Evolutionary conservation across 371 early-diverging fungal genomes (phyloP), one percentile per base, ranked within the genome.

Genomic region (Phascolomyces articulosus): DNA sequence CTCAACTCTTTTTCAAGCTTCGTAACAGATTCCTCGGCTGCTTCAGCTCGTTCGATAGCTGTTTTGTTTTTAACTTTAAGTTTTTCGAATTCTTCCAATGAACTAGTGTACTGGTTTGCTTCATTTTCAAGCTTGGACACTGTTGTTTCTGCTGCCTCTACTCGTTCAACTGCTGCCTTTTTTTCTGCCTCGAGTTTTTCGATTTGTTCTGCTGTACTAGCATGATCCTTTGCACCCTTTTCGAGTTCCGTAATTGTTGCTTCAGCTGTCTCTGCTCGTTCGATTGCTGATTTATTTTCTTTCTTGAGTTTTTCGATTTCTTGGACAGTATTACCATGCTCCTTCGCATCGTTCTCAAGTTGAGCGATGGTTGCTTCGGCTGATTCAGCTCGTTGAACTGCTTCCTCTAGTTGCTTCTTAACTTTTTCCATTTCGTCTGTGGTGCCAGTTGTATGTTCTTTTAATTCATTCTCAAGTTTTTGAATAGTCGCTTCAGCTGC

Each of bases 271-370:
- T 51, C 51, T 24, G 51, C 51, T 18, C 51, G 51, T 51, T 51
- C 51, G 7, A 23, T 51, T 10, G 11, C 24, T 51, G 63, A 44
- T n/a, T 44, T 44, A 1, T 18, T 44, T 44, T 47, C 21, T 24
- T 11, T 70, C 44, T 66, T 68, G 26, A 75, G 47, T 2, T 78
- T 73, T 38, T 40, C 66, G 18, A 49, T 59, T 41, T 66, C 62
- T 16, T 59, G 51, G 16, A 4, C 16, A 4, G 44, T n/a, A 54
- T 24, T 55, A 1, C n/a, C 21, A 26, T 68, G 71, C 54, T 65
- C 53, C 11, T 60, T 47, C 38, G 71, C 54, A 34, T 73, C 49
- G 11, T 34, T 55, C 11, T 41, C 40, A 59, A 72, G 26, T 6
- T 57, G 40, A 6, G 61, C 48, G 68, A 59, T 59, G 28, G 48